phyloP scores from a whole-genome alignment of 2,329 filamentous ascomycete genomes.

The Chaetomiaceae sp. region DNA sequence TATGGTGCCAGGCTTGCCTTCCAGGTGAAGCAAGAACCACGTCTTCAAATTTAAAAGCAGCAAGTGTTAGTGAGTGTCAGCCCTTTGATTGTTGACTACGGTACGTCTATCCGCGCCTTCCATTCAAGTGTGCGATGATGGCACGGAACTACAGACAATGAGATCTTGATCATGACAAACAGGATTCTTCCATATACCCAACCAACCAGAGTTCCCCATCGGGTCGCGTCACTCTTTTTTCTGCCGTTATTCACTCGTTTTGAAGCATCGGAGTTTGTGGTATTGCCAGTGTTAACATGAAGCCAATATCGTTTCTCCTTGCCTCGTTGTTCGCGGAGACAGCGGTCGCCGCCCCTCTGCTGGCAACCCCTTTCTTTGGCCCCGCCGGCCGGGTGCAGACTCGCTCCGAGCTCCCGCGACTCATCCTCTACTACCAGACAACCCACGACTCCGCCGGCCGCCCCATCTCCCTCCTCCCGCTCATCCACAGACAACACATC shows the following conservation, averaged over 20 bases:
- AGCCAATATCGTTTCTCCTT: neutral
- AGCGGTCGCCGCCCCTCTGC: too few relatives aligned
- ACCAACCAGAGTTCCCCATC: too few relatives aligned
- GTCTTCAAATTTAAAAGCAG: too few relatives aligned
- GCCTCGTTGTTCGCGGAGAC: neutral
- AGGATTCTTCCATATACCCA: too few relatives aligned
- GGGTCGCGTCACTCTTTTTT: neutral
- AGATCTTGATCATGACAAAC: too few relatives aligned
- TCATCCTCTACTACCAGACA: constrained; percentile 45
- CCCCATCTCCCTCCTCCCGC: constrained; percentile 50
- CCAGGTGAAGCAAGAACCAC: too few relatives aligned
- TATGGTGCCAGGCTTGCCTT: too few relatives aligned
- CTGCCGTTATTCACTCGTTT: neutral
- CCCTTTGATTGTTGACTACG: too few relatives aligned
- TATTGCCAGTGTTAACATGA: neutral
- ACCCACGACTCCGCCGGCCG: constrained; percentile 43
- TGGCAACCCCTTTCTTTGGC: neutral
- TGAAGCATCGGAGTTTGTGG: neutral
- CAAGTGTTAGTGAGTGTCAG: too few relatives aligned
- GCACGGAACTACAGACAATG: too few relatives aligned
- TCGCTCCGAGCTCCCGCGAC: constrained; percentile 24
- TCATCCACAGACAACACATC: constrained; percentile 45
- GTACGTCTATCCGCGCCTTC: too few relatives aligned
- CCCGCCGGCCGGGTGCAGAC: neutral
- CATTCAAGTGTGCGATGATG: too few relatives aligned